Evolutionary conservation across 2,329 filamentous ascomycete species (phyloP), one percentile per base, ranked within the genome.

Genomic region (Venturia aucupariae): DNA sequence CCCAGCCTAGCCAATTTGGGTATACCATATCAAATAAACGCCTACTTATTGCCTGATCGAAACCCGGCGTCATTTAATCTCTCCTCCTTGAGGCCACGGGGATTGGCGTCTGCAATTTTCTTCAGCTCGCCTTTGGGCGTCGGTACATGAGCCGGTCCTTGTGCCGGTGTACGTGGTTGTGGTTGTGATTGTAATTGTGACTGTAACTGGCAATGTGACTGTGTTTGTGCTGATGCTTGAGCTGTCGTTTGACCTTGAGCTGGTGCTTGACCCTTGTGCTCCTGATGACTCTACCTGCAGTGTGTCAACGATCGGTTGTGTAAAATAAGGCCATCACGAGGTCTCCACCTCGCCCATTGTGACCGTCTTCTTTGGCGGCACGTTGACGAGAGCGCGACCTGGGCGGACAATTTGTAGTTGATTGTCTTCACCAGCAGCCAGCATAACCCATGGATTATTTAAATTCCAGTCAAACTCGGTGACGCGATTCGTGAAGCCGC

Each of bases 391-490:
- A 17, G 54, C 57, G 42, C 63, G 63, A 41, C 71, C 69, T 2
- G 76, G 75, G 22, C 74, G 74, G 76, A 80, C 97, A 70, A 97
- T 90, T 77, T 99, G 94, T 67, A 99, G 84, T 69, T 97, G 81
- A 73, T 99, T 99, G 78, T 99, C 94, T 74, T 99, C 95, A 0
- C 93, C 94, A 19, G 94, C 92, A 67, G 90, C 96, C 75, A 92
- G 92, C 69, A 99, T 90, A 64, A 97, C 85, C 95, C 95, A 99
- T 4, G 93, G 92, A 71, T 97, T 92, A 74, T 96, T 96, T 69
- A 86, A 86, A 76, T 99, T 99, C 93, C 93, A 99, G 77, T 89
- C 93, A 73, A 99, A 99, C 76, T 99, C 95, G 42, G 90, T 92
- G 67, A 99, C 86, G 69, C 95, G 89, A 77, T 97, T 97, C 13